Evolutionary conservation across 78 protist genomes (phyloP).

Genomic region (Dictyostelium firmibasis): DNA sequence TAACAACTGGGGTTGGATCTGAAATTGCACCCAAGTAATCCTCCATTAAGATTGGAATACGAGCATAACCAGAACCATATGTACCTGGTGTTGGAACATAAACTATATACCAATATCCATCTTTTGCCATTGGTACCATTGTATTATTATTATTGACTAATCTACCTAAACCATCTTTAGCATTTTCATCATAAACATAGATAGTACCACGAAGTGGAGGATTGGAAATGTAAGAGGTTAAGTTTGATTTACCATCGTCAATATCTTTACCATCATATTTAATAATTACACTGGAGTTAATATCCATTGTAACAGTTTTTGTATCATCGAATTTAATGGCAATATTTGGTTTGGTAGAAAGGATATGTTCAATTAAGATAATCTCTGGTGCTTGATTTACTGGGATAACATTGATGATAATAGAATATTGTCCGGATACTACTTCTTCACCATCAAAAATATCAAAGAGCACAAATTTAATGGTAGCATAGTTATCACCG

Average conservation of each 20-base stretch:
- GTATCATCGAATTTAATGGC: neutral
- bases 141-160: too few species aligned
- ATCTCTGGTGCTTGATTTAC: constrained; percentile 63
- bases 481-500: constrained; percentile 4
- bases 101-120: neutral
- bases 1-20: neutral
- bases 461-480: constrained; percentile 2
- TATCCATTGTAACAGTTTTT: neutral
- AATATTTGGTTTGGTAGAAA: neutral
- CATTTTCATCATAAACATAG: neutral
- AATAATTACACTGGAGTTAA: neutral
- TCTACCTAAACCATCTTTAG: neutral
- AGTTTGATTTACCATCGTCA: neutral
- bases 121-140: neutral
- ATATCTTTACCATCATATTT: neutral
- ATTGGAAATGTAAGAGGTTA: neutral
- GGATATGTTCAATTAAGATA: neutral
- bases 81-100: neutral
- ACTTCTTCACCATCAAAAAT: neutral
- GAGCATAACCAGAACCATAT: neutral
- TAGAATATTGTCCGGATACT: neutral
- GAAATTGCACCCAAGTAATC: neutral
- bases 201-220: neutral
- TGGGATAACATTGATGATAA: constrained; percentile 51
- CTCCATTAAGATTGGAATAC: neutral